Evolutionary conservation across 371 early-diverging fungal genomes (phyloP), one percentile per base, ranked within the genome.

Genomic region (Zychaea mexicana): DNA sequence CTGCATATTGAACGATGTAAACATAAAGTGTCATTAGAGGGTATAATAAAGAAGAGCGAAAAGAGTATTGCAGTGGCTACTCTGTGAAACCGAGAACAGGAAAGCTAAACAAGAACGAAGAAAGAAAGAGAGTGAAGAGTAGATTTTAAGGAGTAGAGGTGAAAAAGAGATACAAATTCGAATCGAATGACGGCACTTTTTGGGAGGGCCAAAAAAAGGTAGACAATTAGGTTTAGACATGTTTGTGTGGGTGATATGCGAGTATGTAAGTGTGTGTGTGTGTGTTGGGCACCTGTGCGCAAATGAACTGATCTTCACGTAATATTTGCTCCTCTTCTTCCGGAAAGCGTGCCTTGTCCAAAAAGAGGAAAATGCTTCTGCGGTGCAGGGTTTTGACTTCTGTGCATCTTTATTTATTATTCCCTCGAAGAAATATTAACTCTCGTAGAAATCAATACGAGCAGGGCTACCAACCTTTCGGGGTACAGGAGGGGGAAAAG

Each of bases 291-390:
- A 57, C 59, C 59, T 58, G 59, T 58, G 45, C 59, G 59, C 59
- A 58, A 58, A 58, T 58, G 59, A 58, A 42, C 26, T 38, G 38
- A 27, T 38, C 52, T 36, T 59, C 59, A 42, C 42, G n/a, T n/a
- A n/a, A n/a, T n/a, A n/a, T 42, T n/a, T 42, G 6, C n/a, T 12
- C 3, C 24, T 28, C 7, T 3, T 28, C 52, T 52, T 28, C 52
- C 19, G 52, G 52, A 22, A 52, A 52, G n/a, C n/a, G n/a, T n/a
- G n/a, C n/a, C n/a, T n/a, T n/a, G n/a, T n/a, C n/a, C n/a, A n/a
- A n/a, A n/a, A n/a, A n/a, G n/a, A n/a, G n/a, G n/a, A n/a, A n/a
- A n/a, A n/a, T n/a, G n/a, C n/a, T n/a, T n/a, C n/a, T n/a, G n/a
- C n/a, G n/a, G n/a, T n/a, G n/a, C n/a, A n/a, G n/a, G n/a, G n/a